phyloP scores from a whole-genome alignment of 2,329 filamentous ascomycete species.

The Cordyceps tenuipes region DNA sequence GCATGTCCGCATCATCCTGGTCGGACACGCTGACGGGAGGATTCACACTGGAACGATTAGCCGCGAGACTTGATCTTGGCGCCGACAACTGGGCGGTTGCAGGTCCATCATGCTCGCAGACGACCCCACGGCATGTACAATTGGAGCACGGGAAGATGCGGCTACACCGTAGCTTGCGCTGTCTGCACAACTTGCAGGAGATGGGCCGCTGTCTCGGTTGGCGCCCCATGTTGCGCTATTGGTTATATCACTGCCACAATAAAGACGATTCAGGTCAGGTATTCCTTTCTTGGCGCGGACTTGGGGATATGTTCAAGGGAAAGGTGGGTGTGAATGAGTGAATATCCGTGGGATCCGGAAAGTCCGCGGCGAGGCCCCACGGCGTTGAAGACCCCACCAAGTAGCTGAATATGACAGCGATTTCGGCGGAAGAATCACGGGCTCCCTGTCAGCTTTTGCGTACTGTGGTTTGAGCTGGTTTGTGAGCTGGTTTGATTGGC shows the following conservation, averaged over 20 bases:
- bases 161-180: slow-evolving; percentile 29
- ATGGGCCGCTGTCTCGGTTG: slow-evolving; percentile 27
- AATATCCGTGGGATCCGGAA: slow-evolving; percentile 11
- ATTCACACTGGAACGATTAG: not conserved
- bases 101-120: slow-evolving; percentile 17
- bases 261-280: not conserved
- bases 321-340: slow-evolving; percentile 9
- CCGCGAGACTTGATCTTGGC: slow-evolving; percentile 8
- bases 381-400: not conserved
- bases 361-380: slow-evolving; percentile 8
- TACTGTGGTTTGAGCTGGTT: no score
- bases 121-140: slow-evolving; percentile 27
- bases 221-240: slow-evolving; percentile 16
- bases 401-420: not conserved
- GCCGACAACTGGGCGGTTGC: not conserved
- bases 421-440: not conserved
- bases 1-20: not conserved
- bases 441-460: no score
- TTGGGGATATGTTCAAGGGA: slow-evolving; percentile 5
- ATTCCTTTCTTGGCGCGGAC: not conserved
- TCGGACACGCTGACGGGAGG: not conserved
- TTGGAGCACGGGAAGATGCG: slow-evolving; percentile 29
- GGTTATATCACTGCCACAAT: slow-evolving; percentile 8
- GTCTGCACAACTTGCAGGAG: slow-evolving; percentile 27
- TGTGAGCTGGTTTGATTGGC: no score